Evolutionary conservation across 345 rosid species (phyloP), one percentile per base, ranked within the genome.

Genomic region (Arabis hirsuta): DNA sequence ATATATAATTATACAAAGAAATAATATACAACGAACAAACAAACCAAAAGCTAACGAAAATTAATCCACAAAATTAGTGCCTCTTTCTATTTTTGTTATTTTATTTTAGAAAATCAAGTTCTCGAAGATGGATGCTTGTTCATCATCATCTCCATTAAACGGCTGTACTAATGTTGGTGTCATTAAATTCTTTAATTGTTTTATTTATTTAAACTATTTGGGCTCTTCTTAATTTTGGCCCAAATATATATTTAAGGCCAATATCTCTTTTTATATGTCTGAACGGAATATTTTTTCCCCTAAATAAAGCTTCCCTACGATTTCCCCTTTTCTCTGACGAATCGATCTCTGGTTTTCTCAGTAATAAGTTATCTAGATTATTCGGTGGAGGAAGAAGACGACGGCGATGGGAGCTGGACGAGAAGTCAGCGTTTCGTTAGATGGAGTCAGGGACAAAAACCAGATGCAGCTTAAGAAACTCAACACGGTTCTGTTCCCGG

Each of bases 381-480:
- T 76, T 59, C 67, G 80, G 53, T 1, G 34, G 65, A 64, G 41
- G 77, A 14, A 27, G 62, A 22, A 22, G 24, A 31, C 77, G 39
- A 13, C 73, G 73, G 69, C 62, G 69, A 95, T 95, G 99, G 96
- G 90, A 56, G 84, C 82, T 48, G 96, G 96, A 36, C 82, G 97
- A 31, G 96, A 82, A 62, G 83, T 82, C 67, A 74, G 88, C 32
- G 78, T 92, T 79, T 95, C 97, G 48, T 82, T 95, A 16, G 99
- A 95, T 67, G 97, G 81, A 24, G 96, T 95, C 69, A 86, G 98
- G 65, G 98, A 95, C 88, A 95, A 95, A 88, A 95, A 89, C 84
- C 56, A 88, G 86, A 95, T 90, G 99, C 97, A 88, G 87, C 90
- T 92, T 9, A 90, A 85, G 94, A 95, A 90, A 78, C 96, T 95